A percentile compares a stretch with the other conserved stretches of the same genome.
phyloP scores from a whole-genome alignment of 2,329 filamentous ascomycete genomes.

The Didymellaceae sp. region DNA sequence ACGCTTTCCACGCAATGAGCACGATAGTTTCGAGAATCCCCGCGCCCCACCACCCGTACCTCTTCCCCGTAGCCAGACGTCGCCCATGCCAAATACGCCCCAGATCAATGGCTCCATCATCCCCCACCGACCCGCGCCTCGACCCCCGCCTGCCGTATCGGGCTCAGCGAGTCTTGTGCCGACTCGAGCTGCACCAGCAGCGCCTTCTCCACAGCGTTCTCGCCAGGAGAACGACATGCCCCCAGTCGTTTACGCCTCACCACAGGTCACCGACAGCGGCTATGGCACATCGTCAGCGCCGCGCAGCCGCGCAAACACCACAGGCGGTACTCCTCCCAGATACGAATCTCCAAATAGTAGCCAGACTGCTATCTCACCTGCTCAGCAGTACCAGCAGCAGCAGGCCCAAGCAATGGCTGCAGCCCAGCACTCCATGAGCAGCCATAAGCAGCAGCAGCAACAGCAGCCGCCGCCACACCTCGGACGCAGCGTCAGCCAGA shows the following conservation, averaged over 20 bases:
- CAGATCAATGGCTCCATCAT: constrained; percentile 63
- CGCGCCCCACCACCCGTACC: constrained; percentile 91
- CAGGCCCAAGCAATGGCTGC: constrained; percentile 79
- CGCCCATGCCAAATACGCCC: constrained; percentile 51
- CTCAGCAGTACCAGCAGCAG: constrained; percentile 72
- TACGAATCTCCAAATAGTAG: constrained; percentile 56
- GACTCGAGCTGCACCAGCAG: constrained; percentile 63
- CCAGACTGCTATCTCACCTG: constrained; percentile 43
- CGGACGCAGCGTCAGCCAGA: constrained; percentile 76
- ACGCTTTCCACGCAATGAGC: constrained; percentile 85
- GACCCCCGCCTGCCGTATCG: constrained; percentile 70
- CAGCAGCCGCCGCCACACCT: constrained; percentile 62
- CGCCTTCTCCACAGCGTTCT: constrained; percentile 50
- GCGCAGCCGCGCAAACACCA: constrained; percentile 54
- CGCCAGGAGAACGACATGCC: constrained; percentile 52
- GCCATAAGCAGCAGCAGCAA: constrained; percentile 37
- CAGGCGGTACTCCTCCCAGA: constrained; percentile 44
- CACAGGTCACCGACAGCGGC: constrained; percentile 48
- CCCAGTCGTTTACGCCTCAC: constrained; percentile 52
- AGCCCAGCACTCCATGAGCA: constrained; percentile 69
- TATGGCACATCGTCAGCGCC: constrained; percentile 45
- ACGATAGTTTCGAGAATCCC: constrained; percentile 97
- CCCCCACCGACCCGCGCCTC: constrained; percentile 84
- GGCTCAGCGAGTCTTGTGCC: constrained; percentile 57
- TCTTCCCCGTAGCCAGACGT: constrained; percentile 39